Evolutionary conservation across 2,329 filamentous ascomycete species (phyloP).

Genomic region (Calonectria pauciramosa): DNA sequence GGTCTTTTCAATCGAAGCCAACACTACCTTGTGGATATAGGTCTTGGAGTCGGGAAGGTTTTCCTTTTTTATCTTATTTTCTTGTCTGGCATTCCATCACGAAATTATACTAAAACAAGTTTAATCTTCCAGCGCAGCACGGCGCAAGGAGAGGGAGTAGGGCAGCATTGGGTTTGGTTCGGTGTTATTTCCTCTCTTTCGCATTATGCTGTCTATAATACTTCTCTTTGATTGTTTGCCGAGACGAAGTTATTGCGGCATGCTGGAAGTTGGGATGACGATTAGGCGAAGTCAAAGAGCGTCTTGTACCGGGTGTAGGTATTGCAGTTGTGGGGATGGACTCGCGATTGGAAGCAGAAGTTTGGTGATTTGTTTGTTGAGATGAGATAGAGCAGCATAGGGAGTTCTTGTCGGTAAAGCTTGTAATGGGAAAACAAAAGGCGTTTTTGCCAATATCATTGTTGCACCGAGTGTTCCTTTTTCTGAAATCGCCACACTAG

Average conservation of each 20-base stretch:
- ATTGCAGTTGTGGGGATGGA: slow-evolving; percentile 42
- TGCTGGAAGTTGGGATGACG: slow-evolving; percentile 16
- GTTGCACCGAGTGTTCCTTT: slow-evolving; percentile 23
- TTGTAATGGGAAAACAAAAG: slow-evolving; percentile 52
- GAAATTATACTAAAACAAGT: slow-evolving; percentile 52
- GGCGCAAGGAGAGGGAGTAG: slow-evolving; percentile 55
- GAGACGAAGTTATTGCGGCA: slow-evolving; percentile 35
- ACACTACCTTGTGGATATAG: slow-evolving; percentile 35
- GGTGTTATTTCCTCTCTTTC: slow-evolving; percentile 49
- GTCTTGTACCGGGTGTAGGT: slow-evolving; percentile 35
- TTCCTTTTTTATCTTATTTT: slow-evolving; percentile 35
- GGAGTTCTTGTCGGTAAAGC: slow-evolving; percentile 51
- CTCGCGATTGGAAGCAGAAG: slow-evolving; percentile 26
- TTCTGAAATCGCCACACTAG: slow-evolving; percentile 27
- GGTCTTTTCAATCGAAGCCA: slow-evolving; percentile 35
- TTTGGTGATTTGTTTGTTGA: slow-evolving; percentile 47
- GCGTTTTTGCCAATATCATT: slow-evolving; percentile 41
- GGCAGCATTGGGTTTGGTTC: slow-evolving; percentile 56
- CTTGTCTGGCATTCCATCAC: slow-evolving; percentile 52
- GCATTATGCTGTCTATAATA: slow-evolving; percentile 48
- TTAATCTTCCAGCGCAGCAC: slow-evolving; percentile 56
- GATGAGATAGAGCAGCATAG: slow-evolving; percentile 47
- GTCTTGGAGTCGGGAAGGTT: slow-evolving; percentile 40
- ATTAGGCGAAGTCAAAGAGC: slow-evolving; percentile 23
- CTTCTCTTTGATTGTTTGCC: slow-evolving; percentile 40